phyloP scores from a whole-genome alignment of 1,139 yeast species.

The Candida sanyaensis region DNA sequence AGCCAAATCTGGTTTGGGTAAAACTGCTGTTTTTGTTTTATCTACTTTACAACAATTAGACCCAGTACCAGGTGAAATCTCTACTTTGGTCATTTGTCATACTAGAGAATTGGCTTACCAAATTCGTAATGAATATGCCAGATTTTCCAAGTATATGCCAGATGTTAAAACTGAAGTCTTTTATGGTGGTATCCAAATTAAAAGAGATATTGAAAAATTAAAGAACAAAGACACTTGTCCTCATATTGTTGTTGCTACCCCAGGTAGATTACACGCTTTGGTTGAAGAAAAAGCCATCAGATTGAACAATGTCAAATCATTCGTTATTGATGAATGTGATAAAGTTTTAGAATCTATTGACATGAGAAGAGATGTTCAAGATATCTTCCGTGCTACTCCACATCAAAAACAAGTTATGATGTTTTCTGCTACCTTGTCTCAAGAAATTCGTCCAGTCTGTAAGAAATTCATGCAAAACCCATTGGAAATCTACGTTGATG shows the following conservation, averaged over 20 bases:
- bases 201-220: slow-evolving; percentile 83
- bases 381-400: slow-evolving; percentile 95
- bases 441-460: slow-evolving; percentile 95
- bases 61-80: slow-evolving; percentile 95
- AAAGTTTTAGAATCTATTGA: slow-evolving; percentile 89
- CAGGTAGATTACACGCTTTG: slow-evolving; percentile 95
- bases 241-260: slow-evolving; percentile 96
- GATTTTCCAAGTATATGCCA: slow-evolving; percentile 98
- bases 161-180: slow-evolving; percentile 96
- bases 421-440: slow-evolving; percentile 96
- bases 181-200: slow-evolving; percentile 92
- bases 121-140: slow-evolving; percentile 94
- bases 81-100: slow-evolving; percentile 93
- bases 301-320: slow-evolving; percentile 87
- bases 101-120: slow-evolving; percentile 99
- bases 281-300: slow-evolving; percentile 90
- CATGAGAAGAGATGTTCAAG: slow-evolving; percentile 99
- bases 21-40: slow-evolving; percentile 95
- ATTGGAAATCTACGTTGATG: slow-evolving; percentile 95
- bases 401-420: slow-evolving; percentile 99
- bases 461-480: slow-evolving; percentile 98
- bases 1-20: slow-evolving; percentile 99
- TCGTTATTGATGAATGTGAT: slow-evolving; percentile 98
- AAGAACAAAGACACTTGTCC: slow-evolving; percentile 95
- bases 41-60: slow-evolving; percentile 97